These are phyloP conservation scores for Hura crepitans DNA, from an alignment of 441 rosid genomes.

Conservation along the genomic window DNA sequence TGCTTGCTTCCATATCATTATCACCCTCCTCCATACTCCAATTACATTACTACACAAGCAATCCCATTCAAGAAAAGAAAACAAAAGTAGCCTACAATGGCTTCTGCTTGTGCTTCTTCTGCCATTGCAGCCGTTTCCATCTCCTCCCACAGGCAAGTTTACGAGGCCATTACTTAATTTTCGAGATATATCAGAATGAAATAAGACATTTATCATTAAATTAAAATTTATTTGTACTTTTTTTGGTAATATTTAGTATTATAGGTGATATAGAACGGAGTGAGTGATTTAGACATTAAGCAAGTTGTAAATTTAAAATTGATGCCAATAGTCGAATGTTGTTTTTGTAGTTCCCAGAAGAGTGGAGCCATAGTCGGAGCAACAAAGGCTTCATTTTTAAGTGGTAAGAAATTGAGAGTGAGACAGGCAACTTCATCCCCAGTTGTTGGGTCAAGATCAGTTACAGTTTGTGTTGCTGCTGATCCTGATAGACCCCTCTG, in stretches of 20 bases:
- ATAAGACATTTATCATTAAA: too few relatives aligned
- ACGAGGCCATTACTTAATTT: too few relatives aligned
- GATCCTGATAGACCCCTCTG: conserved; percentile 87
- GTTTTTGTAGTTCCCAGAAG: conserved; percentile 51
- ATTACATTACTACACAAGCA: background rate
- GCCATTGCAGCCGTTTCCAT: conserved; percentile 65
- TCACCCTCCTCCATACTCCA: background rate
- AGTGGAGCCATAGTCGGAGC: conserved; percentile 42
- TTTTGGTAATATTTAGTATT: too few relatives aligned
- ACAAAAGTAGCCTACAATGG: conserved; percentile 40
- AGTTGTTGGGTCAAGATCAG: conserved; percentile 31
- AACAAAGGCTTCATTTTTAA: conserved; percentile 54
- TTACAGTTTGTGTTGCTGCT: conserved; percentile 53
- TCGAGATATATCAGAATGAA: too few relatives aligned
- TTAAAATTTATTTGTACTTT: too few relatives aligned
- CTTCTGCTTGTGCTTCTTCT: conserved; percentile 82
- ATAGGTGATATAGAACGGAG: too few relatives aligned
- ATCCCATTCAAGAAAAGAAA: background rate
- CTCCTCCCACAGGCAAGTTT: conserved; percentile 64
- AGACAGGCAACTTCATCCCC: conserved; percentile 26
- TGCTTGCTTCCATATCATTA: conserved; percentile 17
- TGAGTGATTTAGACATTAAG: too few relatives aligned
- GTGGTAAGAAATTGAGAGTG: conserved; percentile 64
- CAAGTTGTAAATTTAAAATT: too few relatives aligned
- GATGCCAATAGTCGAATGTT: background rate